These are phyloP conservation scores for Alternaria hordeiaustralica DNA, from an alignment of 2,329 filamentous ascomycete genomes.

Conservation along the genomic window DNA sequence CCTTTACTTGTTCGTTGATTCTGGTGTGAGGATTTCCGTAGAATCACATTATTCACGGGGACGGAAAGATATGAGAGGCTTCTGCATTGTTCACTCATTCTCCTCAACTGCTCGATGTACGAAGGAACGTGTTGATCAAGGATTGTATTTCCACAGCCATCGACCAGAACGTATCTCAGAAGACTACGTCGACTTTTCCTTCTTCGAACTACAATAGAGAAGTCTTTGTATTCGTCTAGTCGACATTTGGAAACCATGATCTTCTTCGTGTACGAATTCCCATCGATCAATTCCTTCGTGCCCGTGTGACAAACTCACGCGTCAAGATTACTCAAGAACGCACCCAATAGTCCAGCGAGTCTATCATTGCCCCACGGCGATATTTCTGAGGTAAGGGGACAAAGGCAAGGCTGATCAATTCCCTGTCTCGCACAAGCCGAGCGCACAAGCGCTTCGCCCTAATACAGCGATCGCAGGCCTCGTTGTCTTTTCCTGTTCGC, in stretches of 20 bases:
- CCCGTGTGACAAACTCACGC: no score
- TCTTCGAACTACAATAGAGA: no score
- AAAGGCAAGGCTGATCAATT: neutral
- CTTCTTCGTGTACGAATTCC: neutral
- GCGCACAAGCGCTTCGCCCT: neutral
- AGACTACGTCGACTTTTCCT: no score
- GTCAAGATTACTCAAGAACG: no score
- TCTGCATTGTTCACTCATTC: rapidly evolving
- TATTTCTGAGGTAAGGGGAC: neutral
- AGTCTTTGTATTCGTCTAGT: no score
- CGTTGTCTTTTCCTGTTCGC: neutral
- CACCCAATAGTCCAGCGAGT: constrained; percentile 1
- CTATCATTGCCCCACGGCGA: rapidly evolving
- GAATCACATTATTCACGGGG: rapidly evolving
- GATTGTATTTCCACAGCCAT: neutral
- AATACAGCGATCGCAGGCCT: constrained; percentile 2
- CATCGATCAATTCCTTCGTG: neutral
- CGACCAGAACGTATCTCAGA: no score
- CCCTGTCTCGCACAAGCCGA: neutral
- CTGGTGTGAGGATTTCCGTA: no score
- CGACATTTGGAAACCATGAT: no score
- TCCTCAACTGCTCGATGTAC: neutral
- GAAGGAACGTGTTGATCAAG: neutral
- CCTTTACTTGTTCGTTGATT: no score
- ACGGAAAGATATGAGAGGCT: neutral